Evolutionary conservation across 23 red algal species (phyloP).

Genomic region (Pyropia haitanensis): DNA sequence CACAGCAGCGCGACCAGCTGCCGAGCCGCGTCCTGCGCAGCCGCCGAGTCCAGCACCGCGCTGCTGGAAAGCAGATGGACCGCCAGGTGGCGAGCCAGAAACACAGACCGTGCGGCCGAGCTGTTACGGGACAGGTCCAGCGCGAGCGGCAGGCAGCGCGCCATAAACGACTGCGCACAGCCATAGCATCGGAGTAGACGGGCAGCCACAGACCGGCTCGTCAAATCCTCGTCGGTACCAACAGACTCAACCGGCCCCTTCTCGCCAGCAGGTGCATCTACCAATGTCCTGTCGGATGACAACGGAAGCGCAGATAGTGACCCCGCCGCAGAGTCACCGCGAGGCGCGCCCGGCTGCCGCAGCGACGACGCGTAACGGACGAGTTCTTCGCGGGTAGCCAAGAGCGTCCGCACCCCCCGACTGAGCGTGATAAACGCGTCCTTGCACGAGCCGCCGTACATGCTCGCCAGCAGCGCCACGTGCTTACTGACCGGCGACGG

Average conservation of each 20-base stretch:
- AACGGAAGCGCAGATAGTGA: no score
- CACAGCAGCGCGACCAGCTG: slow-evolving; percentile 29
- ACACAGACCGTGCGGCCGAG: neutral
- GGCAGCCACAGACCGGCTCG: no score
- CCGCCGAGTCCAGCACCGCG: slow-evolving; percentile 22
- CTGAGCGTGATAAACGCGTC: slow-evolving; percentile 1
- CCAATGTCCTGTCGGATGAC: no score
- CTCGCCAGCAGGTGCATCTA: no score
- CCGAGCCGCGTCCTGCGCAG: slow-evolving; percentile 21
- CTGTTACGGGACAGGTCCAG: slow-evolving; percentile 6
- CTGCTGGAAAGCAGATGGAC: slow-evolving; percentile 18
- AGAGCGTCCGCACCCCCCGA: neutral
- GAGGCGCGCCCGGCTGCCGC: no score
- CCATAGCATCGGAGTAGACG: slow-evolving; percentile 9
- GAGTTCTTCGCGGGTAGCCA: slow-evolving; percentile 5
- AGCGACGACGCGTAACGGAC: neutral
- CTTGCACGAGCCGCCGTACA: slow-evolving; percentile 5
- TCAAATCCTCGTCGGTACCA: no score
- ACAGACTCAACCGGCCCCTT: no score
- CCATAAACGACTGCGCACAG: slow-evolving; percentile 46
- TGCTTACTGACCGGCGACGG: neutral
- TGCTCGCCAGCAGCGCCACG: slow-evolving; percentile 1
- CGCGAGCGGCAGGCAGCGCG: slow-evolving; percentile 17
- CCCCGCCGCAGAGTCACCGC: no score
- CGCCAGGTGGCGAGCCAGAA: slow-evolving; percentile 8